Conservation (phyloP, 139 green algal genomes). For the Closterium sp. region DNA sequence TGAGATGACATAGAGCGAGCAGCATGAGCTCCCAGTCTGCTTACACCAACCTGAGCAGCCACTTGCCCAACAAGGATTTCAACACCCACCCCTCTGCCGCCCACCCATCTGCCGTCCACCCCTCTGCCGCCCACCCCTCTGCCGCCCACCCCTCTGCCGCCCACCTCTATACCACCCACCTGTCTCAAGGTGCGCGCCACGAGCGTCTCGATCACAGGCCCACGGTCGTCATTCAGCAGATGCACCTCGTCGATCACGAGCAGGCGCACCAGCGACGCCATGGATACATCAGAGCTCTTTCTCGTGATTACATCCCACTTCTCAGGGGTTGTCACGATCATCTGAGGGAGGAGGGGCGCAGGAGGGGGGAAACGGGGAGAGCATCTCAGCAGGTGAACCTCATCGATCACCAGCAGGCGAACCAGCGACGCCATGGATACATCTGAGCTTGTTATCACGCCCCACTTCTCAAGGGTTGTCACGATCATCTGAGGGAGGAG, state of each 20-base stretch:
- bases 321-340: constrained; percentile 99
- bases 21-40: not conserved
- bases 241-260: constrained; percentile 84
- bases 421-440: constrained; percentile 74
- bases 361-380: constrained; percentile 87
- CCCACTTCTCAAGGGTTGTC: constrained; percentile 99
- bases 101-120: no score
- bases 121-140: no score
- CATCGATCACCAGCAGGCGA: constrained; percentile 75
- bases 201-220: constrained; percentile 96
- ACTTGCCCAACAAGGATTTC: not conserved
- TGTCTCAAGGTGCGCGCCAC: constrained; percentile 86
- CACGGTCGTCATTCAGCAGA: constrained; percentile 95
- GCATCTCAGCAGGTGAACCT: constrained; percentile 63
- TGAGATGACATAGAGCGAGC: constrained; percentile 74
- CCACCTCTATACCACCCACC: not conserved
- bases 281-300: constrained; percentile 71
- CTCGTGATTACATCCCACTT: constrained; percentile 99
- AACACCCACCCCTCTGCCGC: not conserved
- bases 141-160: no score
- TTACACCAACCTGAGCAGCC: not conserved
- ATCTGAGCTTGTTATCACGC: constrained; percentile 87
- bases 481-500: constrained; percentile 88
- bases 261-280: constrained; percentile 39
- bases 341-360: constrained; percentile 89